These are phyloP conservation scores for Penicillium freii DNA, from an alignment of 2,329 filamentous ascomycete genomes.

Conservation along the genomic window DNA sequence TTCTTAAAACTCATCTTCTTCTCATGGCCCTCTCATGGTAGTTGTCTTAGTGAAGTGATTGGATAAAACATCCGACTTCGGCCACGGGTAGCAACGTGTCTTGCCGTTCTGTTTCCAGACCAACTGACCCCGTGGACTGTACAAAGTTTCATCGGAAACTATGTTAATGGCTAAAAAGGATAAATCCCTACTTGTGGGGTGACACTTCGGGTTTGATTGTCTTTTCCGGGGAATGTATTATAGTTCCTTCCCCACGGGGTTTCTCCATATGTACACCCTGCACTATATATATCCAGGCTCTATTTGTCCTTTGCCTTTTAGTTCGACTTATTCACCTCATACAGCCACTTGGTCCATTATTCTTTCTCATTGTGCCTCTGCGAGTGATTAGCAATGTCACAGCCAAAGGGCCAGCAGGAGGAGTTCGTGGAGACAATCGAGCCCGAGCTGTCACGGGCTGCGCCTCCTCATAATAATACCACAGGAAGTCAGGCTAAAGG, in stretches of 20 bases:
- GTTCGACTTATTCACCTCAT: not conserved
- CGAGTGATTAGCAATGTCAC: conserved; percentile 15
- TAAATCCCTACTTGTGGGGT: not conserved
- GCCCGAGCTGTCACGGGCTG: not conserved
- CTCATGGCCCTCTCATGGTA: not conserved
- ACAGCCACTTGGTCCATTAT: not conserved
- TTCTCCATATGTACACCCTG: not conserved
- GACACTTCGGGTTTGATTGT: not conserved
- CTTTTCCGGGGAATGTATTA: conserved; percentile 20
- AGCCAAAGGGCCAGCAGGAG: conserved; percentile 20
- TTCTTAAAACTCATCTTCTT: not conserved
- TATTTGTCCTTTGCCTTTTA: not conserved
- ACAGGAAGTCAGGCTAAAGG: conserved; percentile 17
- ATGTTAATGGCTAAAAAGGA: conserved; percentile 1
- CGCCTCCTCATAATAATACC: not conserved
- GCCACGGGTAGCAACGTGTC: not conserved
- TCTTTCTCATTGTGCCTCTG: not conserved
- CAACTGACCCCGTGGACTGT: not conserved
- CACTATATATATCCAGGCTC: not conserved
- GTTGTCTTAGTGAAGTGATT: not conserved
- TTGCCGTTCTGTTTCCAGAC: not conserved
- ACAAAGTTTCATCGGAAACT: not conserved
- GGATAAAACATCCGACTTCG: not conserved
- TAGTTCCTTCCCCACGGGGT: conserved; percentile 29
- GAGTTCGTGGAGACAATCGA: conserved; percentile 31